Evolutionary conservation across 179 eudicot genomes (phyloP), one percentile per base, ranked within the genome.

Genomic region (Beta corolliflora): DNA sequence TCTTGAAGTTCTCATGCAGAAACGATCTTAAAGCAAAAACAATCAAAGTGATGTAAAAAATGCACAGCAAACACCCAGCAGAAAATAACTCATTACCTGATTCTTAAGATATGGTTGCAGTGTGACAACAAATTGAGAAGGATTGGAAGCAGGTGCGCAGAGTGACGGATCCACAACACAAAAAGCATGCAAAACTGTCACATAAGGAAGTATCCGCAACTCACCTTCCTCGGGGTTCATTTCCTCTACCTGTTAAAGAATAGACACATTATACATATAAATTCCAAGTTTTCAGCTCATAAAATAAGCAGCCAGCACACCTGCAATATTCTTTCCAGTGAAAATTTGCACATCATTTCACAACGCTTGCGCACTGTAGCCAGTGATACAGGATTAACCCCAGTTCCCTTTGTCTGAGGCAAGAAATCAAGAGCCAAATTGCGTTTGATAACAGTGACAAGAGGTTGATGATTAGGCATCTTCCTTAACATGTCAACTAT

Each of bases 111-210:
- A 97, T 73, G 99, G 98, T 86, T 97, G 98, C 82, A 97, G 87
- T 46, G 99, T 97, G 77, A 94, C 93, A 75, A 94, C 94, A 87
- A 97, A 97, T 86, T 97, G 95, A 66, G 99, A 92, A 78, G 99
- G 98, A 90, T 94, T 94, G 71, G 98, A 92, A 86, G 98, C 90
- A 67, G 99, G 99, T 75, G 93, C 94, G 89, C 99, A 97, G 56
- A 97, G 93, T 78, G 93, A 86, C 54, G 98, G 97, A 90, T 97
- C 99, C 78, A 97, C 97, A 52, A 87, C 81, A 88, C 99, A 97
- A 83, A 97, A 97, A 60, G 97, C 93, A 88, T 97, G 97, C 88
- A 97, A 86, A 70, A 92, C 94, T 76, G 91, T 88, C 78, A 97
- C 89, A 85, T 97, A 97, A 56, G 94, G 98, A 84, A 97, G 95